These are phyloP conservation scores for Anaeromyces robustus DNA, from an alignment of 192 early-diverging fungal species.

Conservation along the genomic window DNA sequence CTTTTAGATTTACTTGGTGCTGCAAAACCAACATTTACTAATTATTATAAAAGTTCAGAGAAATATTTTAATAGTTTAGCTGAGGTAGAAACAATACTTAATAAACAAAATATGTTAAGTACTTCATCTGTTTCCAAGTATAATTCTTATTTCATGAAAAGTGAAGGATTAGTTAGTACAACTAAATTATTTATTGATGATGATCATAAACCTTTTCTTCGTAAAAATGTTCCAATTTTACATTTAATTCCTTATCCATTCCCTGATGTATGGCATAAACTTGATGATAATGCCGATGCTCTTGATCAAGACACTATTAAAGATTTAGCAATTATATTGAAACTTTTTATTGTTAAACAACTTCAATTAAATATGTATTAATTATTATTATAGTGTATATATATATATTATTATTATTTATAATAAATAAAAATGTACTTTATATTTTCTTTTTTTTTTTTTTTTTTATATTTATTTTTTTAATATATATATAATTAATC, in stretches of 20 bases:
- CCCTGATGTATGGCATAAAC: slow-evolving; percentile 74
- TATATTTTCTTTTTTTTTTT: no score
- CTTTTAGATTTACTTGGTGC: slow-evolving; percentile 78
- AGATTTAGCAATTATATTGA: slow-evolving; percentile 64
- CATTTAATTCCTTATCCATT: slow-evolving; percentile 80
- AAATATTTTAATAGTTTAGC: slow-evolving; percentile 51
- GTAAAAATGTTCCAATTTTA: slow-evolving; percentile 61
- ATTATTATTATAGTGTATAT: not conserved
- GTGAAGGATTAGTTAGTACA: slow-evolving; percentile 1
- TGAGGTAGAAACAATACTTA: slow-evolving; percentile 53
- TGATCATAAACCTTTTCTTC: slow-evolving; percentile 78
- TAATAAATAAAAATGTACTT: no score
- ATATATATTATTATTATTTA: no score
- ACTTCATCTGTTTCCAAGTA: not conserved
- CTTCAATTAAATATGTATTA: slow-evolving; percentile 7
- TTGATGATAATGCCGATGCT: slow-evolving; percentile 53
- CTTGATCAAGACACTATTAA: slow-evolving; percentile 41
- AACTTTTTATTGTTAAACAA: slow-evolving; percentile 63
- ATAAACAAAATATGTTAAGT: slow-evolving; percentile 4
- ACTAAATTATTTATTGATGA: slow-evolving; percentile 41
- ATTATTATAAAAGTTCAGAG: slow-evolving; percentile 47
- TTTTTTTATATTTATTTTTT: no score
- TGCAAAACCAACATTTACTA: slow-evolving; percentile 24
- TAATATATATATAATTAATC: no score
- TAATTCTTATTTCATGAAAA: slow-evolving; percentile 6